phyloP scores from a whole-genome alignment of 768 basidiomycete genomes.

The Naganishia randhawae region DNA sequence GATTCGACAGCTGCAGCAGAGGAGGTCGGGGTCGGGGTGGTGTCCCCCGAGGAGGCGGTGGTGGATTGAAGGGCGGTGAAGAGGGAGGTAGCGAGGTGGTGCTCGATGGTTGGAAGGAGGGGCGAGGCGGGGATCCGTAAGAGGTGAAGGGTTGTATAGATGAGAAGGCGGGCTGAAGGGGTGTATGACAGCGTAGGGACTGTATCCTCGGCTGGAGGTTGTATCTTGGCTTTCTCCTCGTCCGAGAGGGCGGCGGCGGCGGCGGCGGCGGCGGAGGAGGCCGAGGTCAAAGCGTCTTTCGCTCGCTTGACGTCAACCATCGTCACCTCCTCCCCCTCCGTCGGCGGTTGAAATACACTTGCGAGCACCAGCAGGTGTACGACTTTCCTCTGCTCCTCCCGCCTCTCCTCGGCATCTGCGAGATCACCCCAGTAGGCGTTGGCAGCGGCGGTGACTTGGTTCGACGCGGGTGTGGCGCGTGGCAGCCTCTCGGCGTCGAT shows the following conservation, averaged over 20 bases:
- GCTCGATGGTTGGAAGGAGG: constrained; percentile 38
- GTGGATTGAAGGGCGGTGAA: constrained; percentile 38
- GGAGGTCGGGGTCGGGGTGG: background rate
- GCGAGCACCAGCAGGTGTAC: constrained; percentile 18
- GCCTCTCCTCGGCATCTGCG: constrained; percentile 17
- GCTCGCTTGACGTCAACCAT: background rate
- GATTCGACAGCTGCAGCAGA: constrained; percentile 39
- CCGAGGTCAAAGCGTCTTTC: no score
- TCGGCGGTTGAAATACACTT: constrained; percentile 24
- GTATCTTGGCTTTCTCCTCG: background rate
- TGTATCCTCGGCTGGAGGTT: constrained; percentile 29
- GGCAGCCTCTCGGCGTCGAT: constrained; percentile 16
- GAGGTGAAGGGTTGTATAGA: constrained; percentile 36
- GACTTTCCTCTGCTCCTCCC: constrained; percentile 26
- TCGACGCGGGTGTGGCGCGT: background rate
- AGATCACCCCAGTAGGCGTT: constrained; percentile 15
- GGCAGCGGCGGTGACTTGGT: constrained; percentile 1
- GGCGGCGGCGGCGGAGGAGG: no score
- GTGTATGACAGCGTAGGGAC: constrained; percentile 41
- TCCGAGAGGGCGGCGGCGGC: background rate
- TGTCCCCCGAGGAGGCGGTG: background rate
- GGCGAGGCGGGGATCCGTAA: constrained; percentile 34
- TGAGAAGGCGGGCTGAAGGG: constrained; percentile 37
- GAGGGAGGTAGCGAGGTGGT: constrained; percentile 37
- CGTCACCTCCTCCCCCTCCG: constrained; percentile 12